phyloP scores from a whole-genome alignment of 208 protist species.

The Trypanosoma cruzi region DNA sequence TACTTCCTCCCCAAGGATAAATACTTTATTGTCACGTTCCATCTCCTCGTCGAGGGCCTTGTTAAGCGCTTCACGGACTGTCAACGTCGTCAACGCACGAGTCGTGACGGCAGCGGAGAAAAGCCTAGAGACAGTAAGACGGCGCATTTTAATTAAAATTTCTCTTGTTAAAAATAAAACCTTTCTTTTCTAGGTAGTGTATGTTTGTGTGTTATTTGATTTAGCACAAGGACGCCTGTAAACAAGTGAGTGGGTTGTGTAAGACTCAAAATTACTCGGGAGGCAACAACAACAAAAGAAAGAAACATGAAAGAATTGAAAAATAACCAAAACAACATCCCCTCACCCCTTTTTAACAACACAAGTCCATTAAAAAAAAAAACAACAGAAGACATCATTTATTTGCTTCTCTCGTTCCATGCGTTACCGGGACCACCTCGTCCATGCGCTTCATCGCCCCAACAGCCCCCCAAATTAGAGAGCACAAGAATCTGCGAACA shows the following conservation, averaged over 20 bases:
- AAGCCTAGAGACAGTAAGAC: slow-evolving; percentile 44
- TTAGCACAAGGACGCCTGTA: too few species aligned
- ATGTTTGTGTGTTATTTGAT: too few species aligned
- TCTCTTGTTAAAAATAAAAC: neutral
- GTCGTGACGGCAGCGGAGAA: slow-evolving; percentile 24
- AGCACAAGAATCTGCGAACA: neutral
- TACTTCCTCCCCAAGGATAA: slow-evolving; percentile 98
- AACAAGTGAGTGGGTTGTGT: too few species aligned
- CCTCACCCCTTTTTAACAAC: too few species aligned
- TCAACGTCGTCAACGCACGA: slow-evolving; percentile 82
- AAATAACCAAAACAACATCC: too few species aligned
- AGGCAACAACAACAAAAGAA: too few species aligned
- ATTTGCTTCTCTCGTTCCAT: neutral
- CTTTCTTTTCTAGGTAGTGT: neutral
- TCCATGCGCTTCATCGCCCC: too few species aligned
- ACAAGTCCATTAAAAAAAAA: too few species aligned
- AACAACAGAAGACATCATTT: neutral
- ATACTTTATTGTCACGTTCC: slow-evolving; percentile 93
- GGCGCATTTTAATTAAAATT: slow-evolving; percentile 54
- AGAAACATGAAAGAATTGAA: too few species aligned
- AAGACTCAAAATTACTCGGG: too few species aligned
- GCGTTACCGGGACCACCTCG: too few species aligned
- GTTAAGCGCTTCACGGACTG: slow-evolving; percentile 97
- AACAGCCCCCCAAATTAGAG: too few species aligned
- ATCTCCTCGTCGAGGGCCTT: slow-evolving; percentile 97